phyloP scores from a whole-genome alignment of 768 basidiomycete genomes.

The Boletus tomentosulus region DNA sequence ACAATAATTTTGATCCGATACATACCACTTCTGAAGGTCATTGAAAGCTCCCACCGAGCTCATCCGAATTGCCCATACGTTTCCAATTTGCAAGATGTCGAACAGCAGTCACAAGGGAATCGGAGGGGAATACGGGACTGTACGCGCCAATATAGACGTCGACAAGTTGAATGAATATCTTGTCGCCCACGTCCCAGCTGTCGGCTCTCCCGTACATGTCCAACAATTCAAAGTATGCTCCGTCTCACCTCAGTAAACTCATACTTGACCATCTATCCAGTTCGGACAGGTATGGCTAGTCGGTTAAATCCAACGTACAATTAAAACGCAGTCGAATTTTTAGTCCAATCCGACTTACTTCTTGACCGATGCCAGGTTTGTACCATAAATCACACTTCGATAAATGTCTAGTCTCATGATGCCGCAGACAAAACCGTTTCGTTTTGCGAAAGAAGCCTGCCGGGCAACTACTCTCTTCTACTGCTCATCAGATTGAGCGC shows the following conservation, averaged over 20 bases:
- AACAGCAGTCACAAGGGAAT: conserved; percentile 39
- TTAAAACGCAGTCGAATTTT: background rate
- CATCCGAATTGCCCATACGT: background rate
- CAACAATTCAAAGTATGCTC: conserved; percentile 87
- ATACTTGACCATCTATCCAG: conserved; percentile 36
- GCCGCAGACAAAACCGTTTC: conserved; percentile 50
- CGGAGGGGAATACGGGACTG: conserved; percentile 72
- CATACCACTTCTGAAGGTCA: too few relatives aligned
- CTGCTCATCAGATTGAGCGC: conserved; percentile 93
- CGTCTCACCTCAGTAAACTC: background rate
- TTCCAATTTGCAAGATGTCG: conserved; percentile 16
- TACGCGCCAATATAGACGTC: conserved; percentile 68
- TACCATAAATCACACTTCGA: conserved; percentile 3
- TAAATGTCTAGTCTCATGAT: background rate
- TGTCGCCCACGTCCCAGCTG: conserved; percentile 44
- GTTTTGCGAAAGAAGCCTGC: conserved; percentile 93
- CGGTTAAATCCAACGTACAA: background rate
- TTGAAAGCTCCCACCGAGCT: too few relatives aligned
- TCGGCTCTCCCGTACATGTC: conserved; percentile 65
- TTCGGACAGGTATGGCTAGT: conserved; percentile 72
- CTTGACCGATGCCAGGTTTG: conserved; percentile 71
- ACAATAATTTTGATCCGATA: too few relatives aligned
- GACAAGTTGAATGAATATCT: conserved; percentile 66
- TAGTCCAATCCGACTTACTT: conserved; percentile 98
- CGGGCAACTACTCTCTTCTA: conserved; percentile 80